Percentiles rank a stretch among this genome's conserved stretches.
These are phyloP conservation scores for Macrolepiota fuliginosa DNA, from an alignment of 768 basidiomycete genomes.

Conservation along the genomic window DNA sequence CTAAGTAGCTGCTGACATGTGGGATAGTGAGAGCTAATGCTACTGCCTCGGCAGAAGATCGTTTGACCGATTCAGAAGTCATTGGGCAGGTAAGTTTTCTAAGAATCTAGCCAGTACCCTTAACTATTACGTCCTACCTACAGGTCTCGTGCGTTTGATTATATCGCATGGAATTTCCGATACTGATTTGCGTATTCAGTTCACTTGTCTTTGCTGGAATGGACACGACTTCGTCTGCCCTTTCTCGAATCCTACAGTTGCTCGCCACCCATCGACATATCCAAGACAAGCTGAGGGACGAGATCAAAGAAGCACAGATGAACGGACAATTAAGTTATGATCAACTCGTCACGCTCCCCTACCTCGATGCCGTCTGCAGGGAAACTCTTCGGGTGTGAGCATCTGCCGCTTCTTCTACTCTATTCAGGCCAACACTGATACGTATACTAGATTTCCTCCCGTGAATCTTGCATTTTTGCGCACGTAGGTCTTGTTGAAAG, in stretches of 20 bases:
- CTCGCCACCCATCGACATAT: slow-evolving; percentile 26
- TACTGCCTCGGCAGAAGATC: slow-evolving; percentile 25
- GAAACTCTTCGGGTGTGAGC: slow-evolving; percentile 30
- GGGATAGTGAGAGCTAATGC: slow-evolving; percentile 35
- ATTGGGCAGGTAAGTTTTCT: slow-evolving; percentile 28
- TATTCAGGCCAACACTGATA: neutral
- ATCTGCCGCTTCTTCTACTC: neutral
- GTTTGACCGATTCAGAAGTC: slow-evolving; percentile 31
- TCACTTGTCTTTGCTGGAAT: slow-evolving; percentile 27
- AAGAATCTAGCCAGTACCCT: neutral
- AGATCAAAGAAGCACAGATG: slow-evolving; percentile 24
- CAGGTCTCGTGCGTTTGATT: slow-evolving; percentile 5
- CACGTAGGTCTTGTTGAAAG: slow-evolving; percentile 11
- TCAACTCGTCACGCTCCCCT: slow-evolving; percentile 26
- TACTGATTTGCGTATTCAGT: slow-evolving; percentile 10
- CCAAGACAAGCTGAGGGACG: slow-evolving; percentile 28
- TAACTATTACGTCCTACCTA: neutral
- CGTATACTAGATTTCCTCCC: slow-evolving; percentile 10
- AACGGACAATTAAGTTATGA: slow-evolving; percentile 28
- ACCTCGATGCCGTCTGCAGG: slow-evolving; percentile 32
- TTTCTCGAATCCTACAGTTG: slow-evolving; percentile 24
- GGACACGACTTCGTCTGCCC: slow-evolving; percentile 28
- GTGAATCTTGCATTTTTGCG: slow-evolving; percentile 13
- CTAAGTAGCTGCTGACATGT: neutral
- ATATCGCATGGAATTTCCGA: neutral